These are phyloP conservation scores for Orobanche coerulescens DNA, from an alignment of 257 asterid genomes.

Conservation along the genomic window DNA sequence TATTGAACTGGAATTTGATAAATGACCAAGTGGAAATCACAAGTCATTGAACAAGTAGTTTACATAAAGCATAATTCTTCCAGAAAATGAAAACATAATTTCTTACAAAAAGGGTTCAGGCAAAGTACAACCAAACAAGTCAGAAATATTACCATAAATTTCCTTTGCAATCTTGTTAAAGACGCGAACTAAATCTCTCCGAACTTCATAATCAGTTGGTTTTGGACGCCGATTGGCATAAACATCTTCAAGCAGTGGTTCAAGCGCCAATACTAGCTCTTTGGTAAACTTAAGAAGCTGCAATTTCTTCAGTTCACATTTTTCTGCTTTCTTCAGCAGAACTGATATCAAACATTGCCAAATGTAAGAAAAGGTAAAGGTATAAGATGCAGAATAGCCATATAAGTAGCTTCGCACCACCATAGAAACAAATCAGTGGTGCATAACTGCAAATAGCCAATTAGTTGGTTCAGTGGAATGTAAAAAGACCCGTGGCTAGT, in stretches of 20 bases:
- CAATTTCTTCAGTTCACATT: constrained; percentile 47
- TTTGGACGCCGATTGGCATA: constrained; percentile 49
- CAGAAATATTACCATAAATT: constrained; percentile 49
- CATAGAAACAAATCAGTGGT: neutral
- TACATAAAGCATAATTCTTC: constrained; percentile 7
- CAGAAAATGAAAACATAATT: neutral
- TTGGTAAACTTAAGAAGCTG: constrained; percentile 33
- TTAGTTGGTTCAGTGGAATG: neutral
- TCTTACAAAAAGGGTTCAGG: neutral
- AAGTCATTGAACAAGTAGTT: neutral
- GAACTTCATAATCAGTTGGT: constrained; percentile 50
- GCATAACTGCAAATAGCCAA: constrained; percentile 1
- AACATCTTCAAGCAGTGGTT: constrained; percentile 54
- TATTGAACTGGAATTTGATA: neutral
- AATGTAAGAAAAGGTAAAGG: constrained; percentile 13
- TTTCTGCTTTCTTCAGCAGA: constrained; percentile 55
- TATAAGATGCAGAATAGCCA: neutral
- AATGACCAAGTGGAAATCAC: neutral
- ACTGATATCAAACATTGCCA: constrained; percentile 37
- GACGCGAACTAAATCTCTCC: constrained; percentile 58
- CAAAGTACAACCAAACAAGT: constrained; percentile 3
- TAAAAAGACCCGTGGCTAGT: neutral
- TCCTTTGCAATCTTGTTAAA: constrained; percentile 80
- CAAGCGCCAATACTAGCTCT: constrained; percentile 39
- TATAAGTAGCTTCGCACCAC: constrained; percentile 5